These are phyloP conservation scores for Trichocladium uniseriatum DNA, from an alignment of 495 filamentous ascomycete genomes.

Conservation along the genomic window DNA sequence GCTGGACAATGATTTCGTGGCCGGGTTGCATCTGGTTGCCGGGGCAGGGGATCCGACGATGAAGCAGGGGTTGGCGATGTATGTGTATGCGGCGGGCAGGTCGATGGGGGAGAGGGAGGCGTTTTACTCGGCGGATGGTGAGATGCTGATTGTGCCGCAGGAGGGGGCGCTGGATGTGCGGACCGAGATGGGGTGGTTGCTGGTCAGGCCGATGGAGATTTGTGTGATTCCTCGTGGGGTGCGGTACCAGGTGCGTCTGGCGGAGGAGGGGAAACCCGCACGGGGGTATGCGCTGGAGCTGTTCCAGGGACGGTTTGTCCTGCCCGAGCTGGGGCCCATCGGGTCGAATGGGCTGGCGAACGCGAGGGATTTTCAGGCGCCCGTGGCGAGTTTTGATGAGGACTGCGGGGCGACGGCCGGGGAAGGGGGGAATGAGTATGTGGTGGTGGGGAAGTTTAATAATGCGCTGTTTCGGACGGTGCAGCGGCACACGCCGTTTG, in stretches of 20 bases:
- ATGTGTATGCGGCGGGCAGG: constrained; percentile 71
- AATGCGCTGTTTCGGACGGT: constrained; percentile 65
- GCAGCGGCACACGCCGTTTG: constrained; percentile 69
- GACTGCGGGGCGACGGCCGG: constrained; percentile 32
- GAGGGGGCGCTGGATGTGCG: constrained; percentile 78
- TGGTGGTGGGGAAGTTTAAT: constrained; percentile 67
- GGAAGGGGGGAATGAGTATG: constrained; percentile 40
- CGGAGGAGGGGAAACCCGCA: constrained; percentile 46
- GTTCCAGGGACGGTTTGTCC: constrained; percentile 73
- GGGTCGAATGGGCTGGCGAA: constrained; percentile 84
- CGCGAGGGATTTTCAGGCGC: constrained; percentile 78
- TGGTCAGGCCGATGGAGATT: constrained; percentile 86
- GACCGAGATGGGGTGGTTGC: constrained; percentile 71
- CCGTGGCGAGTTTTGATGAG: constrained; percentile 67
- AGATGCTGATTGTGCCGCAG: constrained; percentile 78
- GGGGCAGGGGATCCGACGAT: constrained; percentile 75
- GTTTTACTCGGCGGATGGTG: constrained; percentile 87
- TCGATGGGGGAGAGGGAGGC: constrained; percentile 67
- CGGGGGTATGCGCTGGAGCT: constrained; percentile 83
- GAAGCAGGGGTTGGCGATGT: constrained; percentile 73
- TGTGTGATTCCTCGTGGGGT: constrained; percentile 80
- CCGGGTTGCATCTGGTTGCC: constrained; percentile 65
- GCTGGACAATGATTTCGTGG: constrained; percentile 62
- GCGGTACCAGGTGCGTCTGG: constrained; percentile 62
- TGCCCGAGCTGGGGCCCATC: constrained; percentile 85